Conservation (phyloP, 495 filamentous ascomycete species). For the Trichoderma parareesei region DNA sequence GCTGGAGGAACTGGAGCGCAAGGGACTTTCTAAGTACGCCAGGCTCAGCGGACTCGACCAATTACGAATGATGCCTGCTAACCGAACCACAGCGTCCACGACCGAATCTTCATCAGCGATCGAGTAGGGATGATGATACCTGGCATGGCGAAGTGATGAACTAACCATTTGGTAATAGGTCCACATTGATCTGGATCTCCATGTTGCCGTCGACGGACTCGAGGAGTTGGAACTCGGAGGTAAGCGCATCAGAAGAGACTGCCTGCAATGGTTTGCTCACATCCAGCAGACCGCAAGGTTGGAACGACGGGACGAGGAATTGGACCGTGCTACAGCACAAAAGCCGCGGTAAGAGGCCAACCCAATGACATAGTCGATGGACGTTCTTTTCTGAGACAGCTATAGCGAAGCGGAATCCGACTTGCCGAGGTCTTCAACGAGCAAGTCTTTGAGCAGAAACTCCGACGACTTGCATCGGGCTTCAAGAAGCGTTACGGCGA, state of each 20-base stretch:
- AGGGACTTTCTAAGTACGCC: slow-evolving; percentile 48
- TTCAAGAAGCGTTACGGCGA: slow-evolving; percentile 71
- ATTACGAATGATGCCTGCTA: no score
- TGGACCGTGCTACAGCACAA: slow-evolving; percentile 75
- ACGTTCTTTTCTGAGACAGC: not conserved
- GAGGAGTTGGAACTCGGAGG: slow-evolving; percentile 67
- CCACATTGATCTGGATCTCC: slow-evolving; percentile 78
- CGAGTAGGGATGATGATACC: slow-evolving; percentile 56
- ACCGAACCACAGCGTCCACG: no score
- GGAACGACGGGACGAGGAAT: slow-evolving; percentile 59
- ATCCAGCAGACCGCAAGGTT: slow-evolving; percentile 28
- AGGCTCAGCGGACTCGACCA: no score
- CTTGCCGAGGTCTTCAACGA: slow-evolving; percentile 69
- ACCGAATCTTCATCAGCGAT: slow-evolving; percentile 34
- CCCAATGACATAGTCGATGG: not conserved
- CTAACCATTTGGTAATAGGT: slow-evolving; percentile 43
- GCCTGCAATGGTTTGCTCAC: no score
- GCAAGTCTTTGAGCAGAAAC: slow-evolving; percentile 58
- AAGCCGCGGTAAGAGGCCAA: slow-evolving; percentile 44
- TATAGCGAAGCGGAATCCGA: slow-evolving; percentile 56
- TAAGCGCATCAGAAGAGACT: not conserved
- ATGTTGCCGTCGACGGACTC: slow-evolving; percentile 72
- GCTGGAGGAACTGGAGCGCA: slow-evolving; percentile 57
- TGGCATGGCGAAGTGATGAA: no score
- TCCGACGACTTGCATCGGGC: slow-evolving; percentile 54